Conservation (phyloP, 2,329 filamentous ascomycete species). For the Polytolypa hystricis region DNA sequence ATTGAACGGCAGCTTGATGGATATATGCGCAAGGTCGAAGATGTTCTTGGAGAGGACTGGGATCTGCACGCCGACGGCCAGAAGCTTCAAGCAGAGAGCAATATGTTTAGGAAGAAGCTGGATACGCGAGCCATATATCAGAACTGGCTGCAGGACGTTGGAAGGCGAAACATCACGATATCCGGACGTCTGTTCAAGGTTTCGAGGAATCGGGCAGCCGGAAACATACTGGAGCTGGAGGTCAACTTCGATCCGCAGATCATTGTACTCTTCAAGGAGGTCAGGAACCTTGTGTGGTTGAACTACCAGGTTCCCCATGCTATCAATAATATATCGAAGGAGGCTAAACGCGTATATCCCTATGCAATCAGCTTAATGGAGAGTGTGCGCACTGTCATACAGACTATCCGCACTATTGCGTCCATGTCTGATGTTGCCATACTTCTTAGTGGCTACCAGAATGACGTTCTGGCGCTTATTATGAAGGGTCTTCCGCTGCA, state of each 20-base stretch:
- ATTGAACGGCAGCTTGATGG: constrained; percentile 91
- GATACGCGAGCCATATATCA: constrained; percentile 91
- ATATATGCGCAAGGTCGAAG: constrained; percentile 99
- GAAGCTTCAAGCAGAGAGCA: constrained; percentile 82
- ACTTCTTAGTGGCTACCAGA: constrained; percentile 80
- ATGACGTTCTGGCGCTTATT: constrained; percentile 75
- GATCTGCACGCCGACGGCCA: constrained; percentile 87
- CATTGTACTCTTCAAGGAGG: constrained; percentile 97
- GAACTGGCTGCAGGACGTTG: constrained; percentile 86
- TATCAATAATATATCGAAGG: constrained; percentile 91
- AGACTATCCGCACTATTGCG: constrained; percentile 73
- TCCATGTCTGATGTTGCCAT: constrained; percentile 81
- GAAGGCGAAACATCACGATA: constrained; percentile 79
- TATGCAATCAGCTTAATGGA: constrained; percentile 98
- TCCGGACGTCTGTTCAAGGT: constrained; percentile 88
- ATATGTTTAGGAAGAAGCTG: constrained; percentile 89
- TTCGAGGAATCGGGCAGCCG: constrained; percentile 74
- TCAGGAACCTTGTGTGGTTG: constrained; percentile 88
- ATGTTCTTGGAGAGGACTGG: constrained; percentile 92
- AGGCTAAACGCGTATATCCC: constrained; percentile 96
- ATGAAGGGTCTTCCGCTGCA: constrained; percentile 78
- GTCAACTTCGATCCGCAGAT: constrained; percentile 98
- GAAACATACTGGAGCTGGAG: constrained; percentile 73
- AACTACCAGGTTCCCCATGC: constrained; percentile 89
- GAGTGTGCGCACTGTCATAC: constrained; percentile 84